Percentiles rank a stretch among this genome's conserved stretches.
These are phyloP conservation scores for Alternaria sp. DNA, from an alignment of 2,329 filamentous ascomycete genomes.

Conservation along the genomic window DNA sequence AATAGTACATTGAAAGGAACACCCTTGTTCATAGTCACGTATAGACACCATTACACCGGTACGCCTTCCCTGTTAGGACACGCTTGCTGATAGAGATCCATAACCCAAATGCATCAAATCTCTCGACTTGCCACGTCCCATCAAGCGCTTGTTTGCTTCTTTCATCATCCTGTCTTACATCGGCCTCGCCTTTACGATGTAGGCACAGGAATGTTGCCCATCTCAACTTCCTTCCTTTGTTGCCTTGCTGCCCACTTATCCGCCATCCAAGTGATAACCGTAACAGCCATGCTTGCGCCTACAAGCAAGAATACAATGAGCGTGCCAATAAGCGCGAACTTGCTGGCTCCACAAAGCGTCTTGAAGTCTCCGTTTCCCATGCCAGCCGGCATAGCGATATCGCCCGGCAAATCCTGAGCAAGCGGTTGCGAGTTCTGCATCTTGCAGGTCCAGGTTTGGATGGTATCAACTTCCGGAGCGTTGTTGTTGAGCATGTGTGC, in stretches of 20 bases:
- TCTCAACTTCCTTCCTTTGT: slow-evolving; percentile 44
- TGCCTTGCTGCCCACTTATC: slow-evolving; percentile 49
- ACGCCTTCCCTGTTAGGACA: slow-evolving; percentile 10
- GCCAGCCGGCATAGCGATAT: slow-evolving; percentile 33
- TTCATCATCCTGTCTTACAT: not conserved
- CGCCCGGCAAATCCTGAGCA: slow-evolving; percentile 24
- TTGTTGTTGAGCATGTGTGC: slow-evolving; percentile 49
- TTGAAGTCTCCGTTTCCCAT: slow-evolving; percentile 50
- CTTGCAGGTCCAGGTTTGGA: slow-evolving; percentile 53
- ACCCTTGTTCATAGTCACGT: slow-evolving; percentile 2
- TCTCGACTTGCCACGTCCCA: not conserved
- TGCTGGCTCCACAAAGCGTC: slow-evolving; percentile 53
- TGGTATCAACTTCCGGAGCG: slow-evolving; percentile 46
- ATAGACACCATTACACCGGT: slow-evolving; percentile 11
- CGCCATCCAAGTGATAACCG: slow-evolving; percentile 47
- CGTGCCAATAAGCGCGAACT: slow-evolving; percentile 56
- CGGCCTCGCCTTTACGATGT: not conserved
- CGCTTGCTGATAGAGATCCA: slow-evolving; percentile 4
- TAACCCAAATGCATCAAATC: slow-evolving; percentile 2
- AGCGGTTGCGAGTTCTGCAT: slow-evolving; percentile 40
- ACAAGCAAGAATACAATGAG: slow-evolving; percentile 54
- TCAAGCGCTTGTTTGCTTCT: not conserved
- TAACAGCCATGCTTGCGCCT: slow-evolving; percentile 39
- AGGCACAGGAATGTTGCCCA: slow-evolving; percentile 22
- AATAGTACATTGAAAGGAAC: slow-evolving; percentile 9